Percentiles rank a stretch among this genome's conserved stretches.
phyloP scores from a whole-genome alignment of 805 yeast genomes.

The Priceomyces carsonii region DNA sequence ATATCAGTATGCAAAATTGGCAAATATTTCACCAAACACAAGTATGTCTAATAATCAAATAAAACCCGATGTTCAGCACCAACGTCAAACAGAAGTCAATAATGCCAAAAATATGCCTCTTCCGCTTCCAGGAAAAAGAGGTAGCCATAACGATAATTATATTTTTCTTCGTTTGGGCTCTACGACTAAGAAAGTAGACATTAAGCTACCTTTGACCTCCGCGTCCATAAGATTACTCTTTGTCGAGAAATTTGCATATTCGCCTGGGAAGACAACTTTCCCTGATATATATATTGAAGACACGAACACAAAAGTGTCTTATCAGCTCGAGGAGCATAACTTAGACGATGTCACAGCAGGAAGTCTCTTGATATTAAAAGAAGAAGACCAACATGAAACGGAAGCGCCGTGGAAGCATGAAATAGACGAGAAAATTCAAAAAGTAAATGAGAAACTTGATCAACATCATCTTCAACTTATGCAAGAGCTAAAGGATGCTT shows the following conservation, averaged over 20 bases:
- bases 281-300: constrained; percentile 81
- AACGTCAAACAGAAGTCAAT: neutral
- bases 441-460: constrained; percentile 19
- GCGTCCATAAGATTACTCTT: constrained; percentile 67
- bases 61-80: neutral
- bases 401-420: constrained; percentile 19
- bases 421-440: constrained; percentile 20
- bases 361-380: constrained; percentile 58
- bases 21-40: constrained; percentile 35
- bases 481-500: constrained; percentile 18
- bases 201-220: constrained; percentile 47
- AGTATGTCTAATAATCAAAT: constrained; percentile 5
- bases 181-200: constrained; percentile 54
- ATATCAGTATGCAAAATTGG: constrained; percentile 80
- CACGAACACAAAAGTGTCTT: constrained; percentile 56
- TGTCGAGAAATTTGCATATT: constrained; percentile 83
- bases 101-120: neutral
- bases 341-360: constrained; percentile 63
- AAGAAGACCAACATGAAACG: constrained; percentile 25
- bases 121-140: too few species aligned
- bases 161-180: constrained; percentile 54
- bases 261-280: constrained; percentile 68
- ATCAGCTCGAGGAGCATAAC: constrained; percentile 74
- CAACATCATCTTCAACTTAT: constrained; percentile 12
- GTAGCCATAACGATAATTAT: constrained; percentile 3